These are phyloP conservation scores for Kwoniella sp. DNA, from an alignment of 768 basidiomycete species.

Conservation along the genomic window DNA sequence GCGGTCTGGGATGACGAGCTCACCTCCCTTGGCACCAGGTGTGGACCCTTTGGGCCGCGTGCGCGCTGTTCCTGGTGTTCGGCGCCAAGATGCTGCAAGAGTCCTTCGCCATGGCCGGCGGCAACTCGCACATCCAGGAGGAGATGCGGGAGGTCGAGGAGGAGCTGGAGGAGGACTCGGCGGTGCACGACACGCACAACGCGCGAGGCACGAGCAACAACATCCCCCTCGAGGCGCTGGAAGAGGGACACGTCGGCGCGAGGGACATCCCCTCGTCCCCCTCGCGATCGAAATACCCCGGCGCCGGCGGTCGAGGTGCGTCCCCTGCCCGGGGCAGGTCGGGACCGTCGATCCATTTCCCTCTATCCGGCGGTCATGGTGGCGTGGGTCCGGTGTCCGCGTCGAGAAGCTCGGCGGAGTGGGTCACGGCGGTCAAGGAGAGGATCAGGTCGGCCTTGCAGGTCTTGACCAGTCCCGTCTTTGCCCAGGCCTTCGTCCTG, in stretches of 20 bases:
- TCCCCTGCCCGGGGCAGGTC: not conserved
- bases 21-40: conserved; percentile 16
- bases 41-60: conserved; percentile 56
- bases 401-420: conserved; percentile 20
- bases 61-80: conserved; percentile 81
- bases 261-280: conserved; percentile 6
- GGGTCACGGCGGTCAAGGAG: conserved; percentile 52
- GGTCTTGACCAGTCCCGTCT: conserved; percentile 81
- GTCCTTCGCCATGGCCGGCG: conserved; percentile 70
- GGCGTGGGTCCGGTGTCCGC: conserved; percentile 15
- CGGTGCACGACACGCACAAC: conserved; percentile 50
- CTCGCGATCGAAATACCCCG: conserved; percentile 3
- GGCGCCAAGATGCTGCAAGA: conserved; percentile 86
- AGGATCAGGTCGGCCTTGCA: conserved; percentile 77
- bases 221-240: conserved; percentile 70
- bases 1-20: not conserved
- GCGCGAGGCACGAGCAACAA: conserved; percentile 11
- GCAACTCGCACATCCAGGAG: conserved; percentile 77
- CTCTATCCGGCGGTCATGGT: conserved; percentile 12
- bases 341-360: conserved; percentile 19
- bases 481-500: conserved; percentile 88
- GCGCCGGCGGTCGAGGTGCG: conserved; percentile 1
- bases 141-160: conserved; percentile 96
- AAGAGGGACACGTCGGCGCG: conserved; percentile 57
- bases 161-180: conserved; percentile 78